Evolutionary conservation across 495 filamentous ascomycete species (phyloP).

Genomic region (Clohesyomyces aquaticus): DNA sequence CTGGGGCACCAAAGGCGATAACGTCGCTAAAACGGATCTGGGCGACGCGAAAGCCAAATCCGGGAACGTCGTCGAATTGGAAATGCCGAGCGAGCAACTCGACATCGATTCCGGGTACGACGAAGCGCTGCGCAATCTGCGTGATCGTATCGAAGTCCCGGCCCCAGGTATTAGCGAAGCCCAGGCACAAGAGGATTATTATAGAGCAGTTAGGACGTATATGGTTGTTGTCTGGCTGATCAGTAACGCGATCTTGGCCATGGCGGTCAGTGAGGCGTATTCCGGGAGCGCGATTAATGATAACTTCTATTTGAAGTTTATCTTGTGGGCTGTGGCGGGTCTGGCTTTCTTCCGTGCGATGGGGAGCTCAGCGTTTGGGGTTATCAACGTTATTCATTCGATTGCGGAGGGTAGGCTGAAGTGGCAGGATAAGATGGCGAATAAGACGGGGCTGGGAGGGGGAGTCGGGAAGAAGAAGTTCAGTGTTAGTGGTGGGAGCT

Average conservation of each 20-base stretch:
- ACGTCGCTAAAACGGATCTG: slow-evolving; percentile 87
- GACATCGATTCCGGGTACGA: slow-evolving; percentile 99
- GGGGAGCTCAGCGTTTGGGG: slow-evolving; percentile 77
- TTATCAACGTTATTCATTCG: slow-evolving; percentile 80
- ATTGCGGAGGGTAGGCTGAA: slow-evolving; percentile 84
- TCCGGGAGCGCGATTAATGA: slow-evolving; percentile 64
- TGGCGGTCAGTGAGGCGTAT: slow-evolving; percentile 92
- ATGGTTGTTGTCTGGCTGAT: slow-evolving; percentile 98
- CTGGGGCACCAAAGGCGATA: slow-evolving; percentile 99
- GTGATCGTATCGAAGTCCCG: slow-evolving; percentile 86
- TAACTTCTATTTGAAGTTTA: slow-evolving; percentile 91
- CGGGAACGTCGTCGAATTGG: slow-evolving; percentile 77
- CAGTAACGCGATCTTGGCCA: slow-evolving; percentile 86
- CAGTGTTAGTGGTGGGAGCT: slow-evolving; percentile 11
- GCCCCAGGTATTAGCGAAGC: slow-evolving; percentile 63
- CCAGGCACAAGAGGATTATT: slow-evolving; percentile 97
- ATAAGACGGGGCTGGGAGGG: slow-evolving; percentile 28
- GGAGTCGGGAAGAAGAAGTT: slow-evolving; percentile 26
- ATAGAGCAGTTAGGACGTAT: slow-evolving; percentile 95
- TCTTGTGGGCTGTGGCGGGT: slow-evolving; percentile 88
- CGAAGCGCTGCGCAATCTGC: slow-evolving; percentile 92
- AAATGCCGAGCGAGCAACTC: slow-evolving; percentile 97
- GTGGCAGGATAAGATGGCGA: slow-evolving; percentile 40
- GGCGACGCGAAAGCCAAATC: slow-evolving; percentile 73
- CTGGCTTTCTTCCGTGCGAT: slow-evolving; percentile 83